phyloP scores from a whole-genome alignment of 176 grass and related monocot genomes.

The Bonia amplexicaulis region DNA sequence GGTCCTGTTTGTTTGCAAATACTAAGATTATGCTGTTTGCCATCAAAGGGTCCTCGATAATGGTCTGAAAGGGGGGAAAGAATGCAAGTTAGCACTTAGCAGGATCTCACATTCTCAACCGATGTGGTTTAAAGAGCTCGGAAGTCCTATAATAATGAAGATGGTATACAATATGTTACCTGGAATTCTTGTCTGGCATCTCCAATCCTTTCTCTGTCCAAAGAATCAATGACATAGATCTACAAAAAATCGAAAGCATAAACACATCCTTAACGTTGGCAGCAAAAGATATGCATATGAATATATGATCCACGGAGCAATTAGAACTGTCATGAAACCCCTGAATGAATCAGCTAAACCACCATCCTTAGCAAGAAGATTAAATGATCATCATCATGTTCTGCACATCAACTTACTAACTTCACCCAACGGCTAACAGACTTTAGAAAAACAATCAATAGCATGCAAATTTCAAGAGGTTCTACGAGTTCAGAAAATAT shows the following conservation, averaged over 20 bases:
- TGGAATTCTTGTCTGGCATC: constrained; percentile 85
- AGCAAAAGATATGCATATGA: not conserved
- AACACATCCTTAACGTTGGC: not conserved
- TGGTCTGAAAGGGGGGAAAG: constrained; percentile 40
- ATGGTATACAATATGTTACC: constrained; percentile 37
- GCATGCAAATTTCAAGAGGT: not conserved
- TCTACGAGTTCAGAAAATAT: not conserved
- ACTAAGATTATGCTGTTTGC: constrained; percentile 82
- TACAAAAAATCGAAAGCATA: constrained; percentile 37
- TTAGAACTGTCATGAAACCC: not conserved
- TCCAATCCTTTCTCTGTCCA: constrained; percentile 90
- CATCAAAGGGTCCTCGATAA: constrained; percentile 90
- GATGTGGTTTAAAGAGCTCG: not conserved
- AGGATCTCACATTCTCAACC: not conserved
- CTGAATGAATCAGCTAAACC: not conserved
- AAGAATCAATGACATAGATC: constrained; percentile 94
- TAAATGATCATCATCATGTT: not conserved
- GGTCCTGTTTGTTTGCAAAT: constrained; percentile 92
- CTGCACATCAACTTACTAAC: not conserved
- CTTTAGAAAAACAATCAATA: not conserved
- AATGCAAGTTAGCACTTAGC: constrained; percentile 11
- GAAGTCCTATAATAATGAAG: not conserved
- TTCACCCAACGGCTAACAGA: not conserved
- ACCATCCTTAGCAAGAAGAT: constrained; percentile 4
- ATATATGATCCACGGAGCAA: not conserved